Evolutionary conservation across 2,329 filamentous ascomycete genomes (phyloP).

Genomic region (Cryphonectria parasitica): DNA sequence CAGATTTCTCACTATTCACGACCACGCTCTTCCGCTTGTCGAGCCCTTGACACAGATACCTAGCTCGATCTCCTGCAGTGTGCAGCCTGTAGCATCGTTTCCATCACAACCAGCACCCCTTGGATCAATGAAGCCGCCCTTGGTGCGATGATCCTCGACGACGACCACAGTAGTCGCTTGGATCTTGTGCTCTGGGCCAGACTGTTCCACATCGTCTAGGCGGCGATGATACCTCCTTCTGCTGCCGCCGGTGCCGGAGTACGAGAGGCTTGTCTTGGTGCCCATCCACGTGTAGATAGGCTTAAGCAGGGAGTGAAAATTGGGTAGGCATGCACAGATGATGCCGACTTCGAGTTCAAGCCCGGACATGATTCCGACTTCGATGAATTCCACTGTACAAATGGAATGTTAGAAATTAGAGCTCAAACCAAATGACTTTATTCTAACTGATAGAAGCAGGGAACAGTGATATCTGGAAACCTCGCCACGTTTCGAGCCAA

Average conservation of each 20-base stretch:
- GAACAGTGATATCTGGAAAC: background rate
- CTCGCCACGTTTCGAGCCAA: background rate
- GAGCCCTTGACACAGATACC: constrained; percentile 3
- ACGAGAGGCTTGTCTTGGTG: background rate
- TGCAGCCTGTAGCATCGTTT: background rate
- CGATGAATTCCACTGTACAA: constrained; percentile 2
- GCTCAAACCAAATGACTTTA: too few relatives aligned
- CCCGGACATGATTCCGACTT: constrained; percentile 18
- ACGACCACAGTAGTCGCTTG: constrained; percentile 17
- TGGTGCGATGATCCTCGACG: constrained; percentile 13
- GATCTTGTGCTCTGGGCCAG: background rate
- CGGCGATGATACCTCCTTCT: background rate
- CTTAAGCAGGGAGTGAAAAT: constrained; percentile 17
- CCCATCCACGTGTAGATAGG: constrained; percentile 20
- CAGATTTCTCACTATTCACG: constrained; percentile 6
- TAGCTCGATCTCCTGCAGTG: constrained; percentile 11
- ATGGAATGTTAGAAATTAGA: background rate
- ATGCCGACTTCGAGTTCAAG: constrained; percentile 20
- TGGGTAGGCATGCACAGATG: constrained; percentile 21
- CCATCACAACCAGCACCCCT: background rate
- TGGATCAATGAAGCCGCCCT: constrained; percentile 3
- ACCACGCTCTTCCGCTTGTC: constrained; percentile 14
- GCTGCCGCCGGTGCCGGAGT: background rate
- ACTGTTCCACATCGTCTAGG: constrained; percentile 3
- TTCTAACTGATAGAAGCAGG: too few relatives aligned